Base-by-base conservation (phyloP, 345 rosid species). In the Hypericum androsaemum region DNA sequence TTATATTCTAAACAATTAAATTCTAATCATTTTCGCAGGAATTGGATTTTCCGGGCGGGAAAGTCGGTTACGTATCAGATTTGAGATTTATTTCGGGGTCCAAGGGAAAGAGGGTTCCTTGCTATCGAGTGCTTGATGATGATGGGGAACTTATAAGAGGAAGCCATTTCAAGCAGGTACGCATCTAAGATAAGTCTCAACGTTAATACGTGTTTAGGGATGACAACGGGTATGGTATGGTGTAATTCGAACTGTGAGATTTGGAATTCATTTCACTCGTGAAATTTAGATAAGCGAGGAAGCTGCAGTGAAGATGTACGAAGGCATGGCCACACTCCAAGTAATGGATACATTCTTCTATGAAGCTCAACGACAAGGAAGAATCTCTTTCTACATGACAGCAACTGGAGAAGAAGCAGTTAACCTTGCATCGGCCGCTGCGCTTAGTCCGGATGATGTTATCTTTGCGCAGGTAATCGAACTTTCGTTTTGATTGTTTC, bases 291-390 rank as follows among this genome's bases (percentile, higher is more conserved):
- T 83, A 50, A 73, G 71, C 22, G 68, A 81, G 81, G 82, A 74
- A 62, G 44, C 74, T 37, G 92, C 84, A 1, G 71, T 73, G 2
- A 83, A 64, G 64, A 87, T 87, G 71, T 81, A 87, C 57, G 52
- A 71, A 5, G 54, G 68, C 43, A 83, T 87, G 95, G 88, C 78
- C 32, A 76, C 78, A 39, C 86, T 87, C 42, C 89, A 83, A 43
- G 64, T 73, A 37, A 87, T 87, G 92, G 95, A 87, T 50, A 72
- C 65, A 12, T 68, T 81, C 8, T 71, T 81, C 55, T 79, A 76
- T 58, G 95, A 86, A 74, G 88, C 95, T 10, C 95, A 86, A 54
- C 71, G 92, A 57, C 95, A 86, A 71, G 95, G 95, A 54, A 62
- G 92, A 60, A 71, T 87, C 57, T 79, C 95, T 0, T 87, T 87